Evolutionary conservation across 148 eudicot species (phyloP), one percentile per base, ranked within the genome.

Genomic region (Simmondsia chinensis): DNA sequence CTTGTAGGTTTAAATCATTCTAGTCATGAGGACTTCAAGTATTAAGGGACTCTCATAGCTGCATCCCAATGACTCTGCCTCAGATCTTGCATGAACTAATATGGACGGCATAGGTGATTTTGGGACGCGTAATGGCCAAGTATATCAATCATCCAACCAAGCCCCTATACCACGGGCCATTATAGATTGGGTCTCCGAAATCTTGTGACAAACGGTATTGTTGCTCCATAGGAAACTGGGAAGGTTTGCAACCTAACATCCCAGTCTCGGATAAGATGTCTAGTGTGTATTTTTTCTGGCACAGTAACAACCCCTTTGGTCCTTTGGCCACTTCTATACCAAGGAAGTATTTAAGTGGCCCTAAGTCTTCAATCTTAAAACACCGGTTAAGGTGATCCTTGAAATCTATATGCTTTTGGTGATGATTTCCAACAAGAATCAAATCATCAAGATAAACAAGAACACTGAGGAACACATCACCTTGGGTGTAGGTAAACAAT

Each of bases 391-490:
- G n/a, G n/a, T n/a, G n/a, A n/a, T n/a, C n/a, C n/a, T n/a, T n/a
- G n/a, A n/a, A n/a, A n/a, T n/a, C n/a, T n/a, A n/a, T n/a, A n/a
- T n/a, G n/a, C n/a, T n/a, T n/a, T n/a, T n/a, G n/a, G n/a, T n/a
- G n/a, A n/a, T n/a, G n/a, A 12, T 24, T 43, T 3, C 17, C 0
- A 1, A 19, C 29, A 23, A 61, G 27, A 2, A 61, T 18, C 0
- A 61, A n/a, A 28, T 61, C 66, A 61, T 61, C 59, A 3, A 61
- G 59, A 52, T 61, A 61, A 2, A 61, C 38, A 0, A 52, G 12
- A 0, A 58, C 39, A 20, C 9, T 26, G 6, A 58, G 9, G 2
- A 14, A 22, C 2, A 29, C 39, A 8, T 2, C 11, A 5, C 24
- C 48, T 2, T 20, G 9, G 2, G 13, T 7, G 3, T 3, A 35